Evolutionary conservation across 225 moss, liverwort and hornwort genomes (phyloP).

Genomic region (Pseudisothecium myosuroides): DNA sequence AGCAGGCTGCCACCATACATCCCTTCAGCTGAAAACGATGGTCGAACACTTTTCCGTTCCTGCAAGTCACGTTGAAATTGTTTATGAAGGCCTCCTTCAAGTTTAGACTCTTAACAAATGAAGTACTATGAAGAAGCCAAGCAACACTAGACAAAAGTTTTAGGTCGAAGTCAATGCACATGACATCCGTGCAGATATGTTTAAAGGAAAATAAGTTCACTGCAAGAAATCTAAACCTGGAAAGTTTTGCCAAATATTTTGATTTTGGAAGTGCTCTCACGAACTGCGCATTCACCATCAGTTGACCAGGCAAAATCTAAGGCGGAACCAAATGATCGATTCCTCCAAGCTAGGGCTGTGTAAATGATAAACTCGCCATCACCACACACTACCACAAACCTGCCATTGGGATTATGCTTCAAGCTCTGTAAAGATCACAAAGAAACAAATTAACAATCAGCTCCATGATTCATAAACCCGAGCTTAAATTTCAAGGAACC

Average conservation of each 20-base stretch:
- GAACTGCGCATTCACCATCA: conserved; percentile 93
- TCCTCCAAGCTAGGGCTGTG: conserved; percentile 98
- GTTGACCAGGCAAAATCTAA: conserved; percentile 88
- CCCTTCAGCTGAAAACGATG: conserved; percentile 89
- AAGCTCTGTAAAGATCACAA: conserved; percentile 57
- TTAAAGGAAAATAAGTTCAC: neutral
- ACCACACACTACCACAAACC: conserved; percentile 94
- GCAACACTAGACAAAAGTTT: neutral
- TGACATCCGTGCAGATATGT: neutral
- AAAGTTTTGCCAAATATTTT: conserved; percentile 87
- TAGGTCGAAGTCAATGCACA: neutral
- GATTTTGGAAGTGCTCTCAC: conserved; percentile 95
- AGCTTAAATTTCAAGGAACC: neutral
- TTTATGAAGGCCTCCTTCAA: neutral
- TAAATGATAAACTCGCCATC: conserved; percentile 97
- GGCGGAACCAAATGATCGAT: conserved; percentile 91
- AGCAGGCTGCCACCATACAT: conserved; percentile 80
- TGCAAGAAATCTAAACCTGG: conserved; percentile 36
- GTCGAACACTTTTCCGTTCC: conserved; percentile 82
- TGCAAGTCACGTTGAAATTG: conserved; percentile 16
- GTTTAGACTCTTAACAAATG: neutral
- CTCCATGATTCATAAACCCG: neutral
- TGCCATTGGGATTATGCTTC: conserved; percentile 97
- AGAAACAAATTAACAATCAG: neutral
- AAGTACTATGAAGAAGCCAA: neutral